Conservation (phyloP, 2,329 filamentous ascomycete species). For the Tolypocladium tundrense region DNA sequence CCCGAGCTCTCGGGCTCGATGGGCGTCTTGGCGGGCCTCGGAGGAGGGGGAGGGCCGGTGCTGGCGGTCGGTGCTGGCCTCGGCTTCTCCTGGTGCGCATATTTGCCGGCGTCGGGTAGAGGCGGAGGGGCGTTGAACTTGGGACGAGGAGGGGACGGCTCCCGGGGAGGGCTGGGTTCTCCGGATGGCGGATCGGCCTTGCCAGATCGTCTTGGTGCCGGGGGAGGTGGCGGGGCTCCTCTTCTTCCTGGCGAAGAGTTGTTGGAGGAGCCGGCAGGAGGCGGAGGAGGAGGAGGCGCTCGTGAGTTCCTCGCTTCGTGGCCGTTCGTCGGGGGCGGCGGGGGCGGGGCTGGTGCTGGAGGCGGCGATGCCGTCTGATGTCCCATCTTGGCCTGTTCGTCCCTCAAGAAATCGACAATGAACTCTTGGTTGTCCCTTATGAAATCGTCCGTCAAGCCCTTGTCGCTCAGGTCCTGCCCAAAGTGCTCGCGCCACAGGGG, state of each 20-base stretch:
- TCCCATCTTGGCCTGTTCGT: slow-evolving; percentile 36
- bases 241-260: slow-evolving; percentile 5
- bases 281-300: slow-evolving; percentile 22
- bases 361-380: slow-evolving; percentile 11
- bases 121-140: slow-evolving; percentile 81
- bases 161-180: slow-evolving; percentile 60
- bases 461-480: slow-evolving; percentile 51
- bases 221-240: slow-evolving; percentile 20
- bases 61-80: slow-evolving; percentile 14
- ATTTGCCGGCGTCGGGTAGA: slow-evolving; percentile 82
- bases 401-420: slow-evolving; percentile 53
- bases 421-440: slow-evolving; percentile 61
- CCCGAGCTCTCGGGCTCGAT: slow-evolving; percentile 48
- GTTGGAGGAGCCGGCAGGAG: slow-evolving; percentile 7
- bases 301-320: slow-evolving; percentile 17
- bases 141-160: slow-evolving; percentile 49
- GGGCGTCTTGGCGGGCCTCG: slow-evolving; percentile 54
- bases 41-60: slow-evolving; percentile 24
- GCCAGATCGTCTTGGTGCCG: slow-evolving; percentile 48
- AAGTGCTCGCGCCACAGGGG: slow-evolving; percentile 56
- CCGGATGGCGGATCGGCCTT: slow-evolving; percentile 51
- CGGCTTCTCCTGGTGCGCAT: slow-evolving; percentile 44
- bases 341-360: slow-evolving; percentile 13
- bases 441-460: slow-evolving; percentile 55
- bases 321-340: slow-evolving; percentile 20